Base-by-base conservation (phyloP, 1,284 basidiomycete genomes). In the Vanrija sp. region DNA sequence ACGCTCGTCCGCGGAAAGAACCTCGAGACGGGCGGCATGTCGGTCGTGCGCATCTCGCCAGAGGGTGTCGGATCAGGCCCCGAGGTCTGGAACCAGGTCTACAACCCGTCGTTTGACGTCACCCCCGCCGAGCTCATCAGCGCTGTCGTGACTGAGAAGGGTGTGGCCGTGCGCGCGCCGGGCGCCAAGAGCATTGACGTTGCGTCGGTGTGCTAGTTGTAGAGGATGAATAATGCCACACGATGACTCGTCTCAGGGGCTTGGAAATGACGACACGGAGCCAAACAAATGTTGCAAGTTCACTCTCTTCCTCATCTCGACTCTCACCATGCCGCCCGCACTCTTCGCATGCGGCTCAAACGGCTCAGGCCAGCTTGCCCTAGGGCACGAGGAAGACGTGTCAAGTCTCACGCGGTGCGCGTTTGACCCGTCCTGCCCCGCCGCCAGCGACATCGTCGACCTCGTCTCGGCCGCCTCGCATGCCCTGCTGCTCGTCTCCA, bases 91-190 rank as follows among this genome's bases (percentile, higher is more conserved):
- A 74, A 77, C 57, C 63, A 63, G 50, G 83, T 93, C 9, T 92
- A 93, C 75, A 96, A 95, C 73, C 91, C 92, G 4, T 88, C 87
- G 58, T 96, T 95, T 72, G 92, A 95, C 69, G 90, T 96, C 16
- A 95, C 92, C 0, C 91, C 92, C 1, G 88, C 90, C 2, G 85
- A 88, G 59, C 67, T 80, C 22, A 80, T 80, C 56, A 78, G 75
- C 64, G 59, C 67, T n/a, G 87, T 93, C 47, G 89, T 91, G 6
- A 92, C 89, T 4, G 89, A 93, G 77, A 91, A 86, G 67, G 89
- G 90, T 12, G 88, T 92, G 12, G 87, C 87, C 4, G 82, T 85
- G 53, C 68, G 75, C 45, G 57, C 67, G 36, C 66, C 70, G 19
- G 75, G 75, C 7, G 64, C 65, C 47, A 70, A 67, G 31, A 58